A percentile compares a stretch with the other conserved stretches of the same genome.
These are phyloP conservation scores for Ophiostoma australiae DNA, from an alignment of 2,329 filamentous ascomycete species.

Conservation along the genomic window DNA sequence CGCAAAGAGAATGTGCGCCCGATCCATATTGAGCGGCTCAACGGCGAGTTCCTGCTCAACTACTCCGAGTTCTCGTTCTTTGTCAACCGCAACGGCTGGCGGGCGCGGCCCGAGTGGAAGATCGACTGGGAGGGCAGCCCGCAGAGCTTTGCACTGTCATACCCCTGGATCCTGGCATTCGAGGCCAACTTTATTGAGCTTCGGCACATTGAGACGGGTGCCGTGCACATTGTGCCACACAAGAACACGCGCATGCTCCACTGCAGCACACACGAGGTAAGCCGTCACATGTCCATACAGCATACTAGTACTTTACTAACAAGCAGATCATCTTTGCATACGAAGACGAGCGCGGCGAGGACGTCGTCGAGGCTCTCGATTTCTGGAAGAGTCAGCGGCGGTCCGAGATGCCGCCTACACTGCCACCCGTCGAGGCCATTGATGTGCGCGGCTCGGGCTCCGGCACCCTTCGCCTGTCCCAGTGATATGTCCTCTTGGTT, in stretches of 20 bases:
- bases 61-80: constrained; percentile 99
- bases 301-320: constrained; percentile 49
- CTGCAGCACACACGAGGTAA: constrained; percentile 92
- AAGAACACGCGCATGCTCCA: constrained; percentile 98
- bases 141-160: constrained; percentile 86
- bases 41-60: constrained; percentile 94
- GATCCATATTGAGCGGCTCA: constrained; percentile 94
- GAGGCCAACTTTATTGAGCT: constrained; percentile 98
- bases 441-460: not conserved
- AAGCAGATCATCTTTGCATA: constrained; percentile 90
- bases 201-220: constrained; percentile 87
- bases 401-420: constrained; percentile 30
- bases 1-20: constrained; percentile 89
- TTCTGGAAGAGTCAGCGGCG: constrained; percentile 76
- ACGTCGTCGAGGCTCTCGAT: constrained; percentile 89
- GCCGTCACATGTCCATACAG: constrained; percentile 30
- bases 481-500: not conserved
- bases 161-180: constrained; percentile 95
- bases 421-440: constrained; percentile 8
- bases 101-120: constrained; percentile 90
- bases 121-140: constrained; percentile 97
- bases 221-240: constrained; percentile 91
- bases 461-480: constrained; percentile 21
- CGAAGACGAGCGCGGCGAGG: constrained; percentile 89
- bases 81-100: constrained; percentile 97